Percentiles rank a stretch among this genome's conserved stretches.
These are phyloP conservation scores for Agaricus blazei DNA, from an alignment of 768 basidiomycete genomes.

Conservation along the genomic window DNA sequence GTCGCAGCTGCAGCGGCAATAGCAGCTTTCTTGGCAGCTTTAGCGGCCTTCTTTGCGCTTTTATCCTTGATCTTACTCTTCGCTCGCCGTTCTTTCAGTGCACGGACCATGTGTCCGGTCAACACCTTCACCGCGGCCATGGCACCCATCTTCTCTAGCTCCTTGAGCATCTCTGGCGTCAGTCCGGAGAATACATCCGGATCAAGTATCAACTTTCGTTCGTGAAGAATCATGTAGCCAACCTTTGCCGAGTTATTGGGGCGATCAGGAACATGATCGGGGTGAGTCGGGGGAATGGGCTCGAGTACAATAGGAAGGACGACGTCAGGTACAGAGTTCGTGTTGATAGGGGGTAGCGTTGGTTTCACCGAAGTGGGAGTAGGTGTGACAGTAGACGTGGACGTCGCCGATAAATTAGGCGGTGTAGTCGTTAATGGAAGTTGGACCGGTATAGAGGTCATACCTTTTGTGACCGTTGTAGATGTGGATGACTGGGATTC, in stretches of 20 bases:
- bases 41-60: conserved; percentile 23
- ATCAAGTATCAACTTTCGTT: conserved; percentile 79
- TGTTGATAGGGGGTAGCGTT: conserved; percentile 11
- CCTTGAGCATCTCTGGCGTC: conserved; percentile 64
- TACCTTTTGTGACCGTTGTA: conserved; percentile 17
- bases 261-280: conserved; percentile 42
- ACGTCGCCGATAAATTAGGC: conserved; percentile 15
- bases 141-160: conserved; percentile 77
- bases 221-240: conserved; percentile 75
- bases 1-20: neutral
- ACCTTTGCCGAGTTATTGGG: conserved; percentile 46
- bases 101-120: conserved; percentile 81
- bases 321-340: conserved; percentile 40
- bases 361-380: conserved; percentile 11
- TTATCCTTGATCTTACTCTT: conserved; percentile 39
- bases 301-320: conserved; percentile 75
- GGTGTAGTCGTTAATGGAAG: conserved; percentile 15
- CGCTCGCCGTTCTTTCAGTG: conserved; percentile 68
- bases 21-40: conserved; percentile 21
- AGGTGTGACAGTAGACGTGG: conserved; percentile 19
- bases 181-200: conserved; percentile 81
- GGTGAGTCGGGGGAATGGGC: conserved; percentile 61
- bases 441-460: conserved; percentile 18
- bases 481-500: conserved; percentile 23
- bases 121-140: conserved; percentile 77